A percentile compares a stretch with the other conserved stretches of the same genome.
Conservation (phyloP, 352 stramenopile genomes). For the Pythium coloratum region DNA sequence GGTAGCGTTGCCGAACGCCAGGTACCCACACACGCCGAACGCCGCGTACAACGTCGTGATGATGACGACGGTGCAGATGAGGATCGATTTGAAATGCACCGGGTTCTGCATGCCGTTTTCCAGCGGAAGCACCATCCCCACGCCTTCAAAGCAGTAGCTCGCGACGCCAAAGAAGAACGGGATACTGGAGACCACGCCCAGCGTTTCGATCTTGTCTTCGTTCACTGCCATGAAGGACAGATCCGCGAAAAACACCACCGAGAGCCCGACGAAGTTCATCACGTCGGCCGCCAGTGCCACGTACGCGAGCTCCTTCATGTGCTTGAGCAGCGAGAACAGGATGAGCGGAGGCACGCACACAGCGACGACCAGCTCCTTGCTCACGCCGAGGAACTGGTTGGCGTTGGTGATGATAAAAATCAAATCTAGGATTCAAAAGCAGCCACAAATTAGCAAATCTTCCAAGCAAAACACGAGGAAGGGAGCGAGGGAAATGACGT, state of each 20-base stretch:
- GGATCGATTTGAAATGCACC: conserved; percentile 53
- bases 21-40: conserved; percentile 70
- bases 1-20: conserved; percentile 61
- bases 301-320: conserved; percentile 88
- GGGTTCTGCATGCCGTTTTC: conserved; percentile 60
- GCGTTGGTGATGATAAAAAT: conserved; percentile 92
- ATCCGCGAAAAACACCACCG: conserved; percentile 83
- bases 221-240: conserved; percentile 68
- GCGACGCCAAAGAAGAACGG: conserved; percentile 79
- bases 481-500: conserved; percentile 3
- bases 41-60: conserved; percentile 68
- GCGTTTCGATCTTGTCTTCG: conserved; percentile 49
- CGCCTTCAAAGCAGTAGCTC: conserved; percentile 80
- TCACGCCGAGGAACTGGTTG: conserved; percentile 65
- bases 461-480: not conserved
- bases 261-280: conserved; percentile 85
- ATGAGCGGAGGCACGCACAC: conserved; percentile 68
- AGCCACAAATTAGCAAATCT: conserved; percentile 7
- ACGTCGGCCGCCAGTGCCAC: conserved; percentile 88
- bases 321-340: conserved; percentile 78
- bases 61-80: conserved; percentile 45
- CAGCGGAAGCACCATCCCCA: conserved; percentile 70
- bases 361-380: conserved; percentile 51
- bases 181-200: conserved; percentile 60
- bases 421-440: conserved; percentile 49